Conservation (phyloP, 1,284 basidiomycete genomes). For the Somion occarium region DNA sequence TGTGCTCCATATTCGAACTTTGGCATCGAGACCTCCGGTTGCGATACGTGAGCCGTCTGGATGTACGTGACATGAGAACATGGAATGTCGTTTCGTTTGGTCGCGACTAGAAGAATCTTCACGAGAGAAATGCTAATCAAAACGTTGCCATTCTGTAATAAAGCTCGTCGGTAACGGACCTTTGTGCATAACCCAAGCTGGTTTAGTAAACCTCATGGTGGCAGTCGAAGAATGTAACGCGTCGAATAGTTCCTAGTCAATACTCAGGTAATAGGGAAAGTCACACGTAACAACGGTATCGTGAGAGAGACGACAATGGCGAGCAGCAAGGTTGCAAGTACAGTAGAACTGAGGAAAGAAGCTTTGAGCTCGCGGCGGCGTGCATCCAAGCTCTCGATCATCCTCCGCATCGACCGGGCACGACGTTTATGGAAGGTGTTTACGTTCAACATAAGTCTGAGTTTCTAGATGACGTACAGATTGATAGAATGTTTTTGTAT, state of each 20-base stretch:
- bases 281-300: too few relatives aligned
- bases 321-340: too few relatives aligned
- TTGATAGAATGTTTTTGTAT: too few relatives aligned
- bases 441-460: background rate
- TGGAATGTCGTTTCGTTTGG: constrained; percentile 69
- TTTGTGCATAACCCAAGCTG: constrained; percentile 69
- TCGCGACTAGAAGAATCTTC: constrained; percentile 24
- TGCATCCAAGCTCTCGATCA: too few relatives aligned
- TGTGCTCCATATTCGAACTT: constrained; percentile 97
- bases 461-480: too few relatives aligned
- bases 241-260: too few relatives aligned
- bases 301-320: too few relatives aligned
- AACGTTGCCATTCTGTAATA: background rate
- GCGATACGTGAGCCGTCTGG: constrained; percentile 95
- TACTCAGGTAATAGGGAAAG: too few relatives aligned
- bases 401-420: too few relatives aligned
- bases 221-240: background rate
- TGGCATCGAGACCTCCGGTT: constrained; percentile 92
- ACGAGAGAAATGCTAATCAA: background rate
- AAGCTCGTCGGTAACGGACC: constrained; percentile 26
- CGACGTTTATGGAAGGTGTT: constrained; percentile 3
- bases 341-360: too few relatives aligned
- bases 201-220: constrained; percentile 73
- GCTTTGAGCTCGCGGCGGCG: too few relatives aligned
- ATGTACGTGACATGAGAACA: constrained; percentile 92